phyloP scores from a whole-genome alignment of 2,329 filamentous ascomycete genomes.

The Pseudofabraea citricarpa region DNA sequence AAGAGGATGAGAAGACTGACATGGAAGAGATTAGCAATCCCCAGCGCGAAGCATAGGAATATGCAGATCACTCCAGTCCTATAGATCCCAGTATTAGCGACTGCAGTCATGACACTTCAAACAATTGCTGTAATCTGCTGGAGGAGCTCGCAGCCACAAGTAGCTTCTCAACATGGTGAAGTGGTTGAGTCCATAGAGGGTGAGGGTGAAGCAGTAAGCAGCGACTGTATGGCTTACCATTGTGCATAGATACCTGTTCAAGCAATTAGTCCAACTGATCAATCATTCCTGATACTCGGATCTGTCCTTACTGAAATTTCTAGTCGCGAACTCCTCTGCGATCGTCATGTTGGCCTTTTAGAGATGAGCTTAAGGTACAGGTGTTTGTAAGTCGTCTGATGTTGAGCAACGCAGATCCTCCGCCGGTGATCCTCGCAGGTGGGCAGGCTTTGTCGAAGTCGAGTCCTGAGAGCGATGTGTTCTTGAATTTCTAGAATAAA shows the following conservation, averaged over 20 bases:
- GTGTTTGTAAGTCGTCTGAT: not conserved
- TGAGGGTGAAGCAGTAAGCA: no score
- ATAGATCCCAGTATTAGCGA: constrained; percentile 8
- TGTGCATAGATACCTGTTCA: constrained; percentile 65
- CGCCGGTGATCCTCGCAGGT: not conserved
- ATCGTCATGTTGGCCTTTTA: constrained; percentile 55
- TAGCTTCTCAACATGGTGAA: no score
- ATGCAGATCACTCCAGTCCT: constrained; percentile 69
- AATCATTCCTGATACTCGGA: not conserved
- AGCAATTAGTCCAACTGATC: constrained; percentile 15
- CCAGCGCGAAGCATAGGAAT: constrained; percentile 65
- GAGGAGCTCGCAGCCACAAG: no score
- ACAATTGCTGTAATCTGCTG: constrained; percentile 5
- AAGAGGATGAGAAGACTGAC: constrained; percentile 39
- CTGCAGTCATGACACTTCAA: constrained; percentile 11
- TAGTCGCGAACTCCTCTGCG: constrained; percentile 66
- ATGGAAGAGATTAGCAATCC: constrained; percentile 64
- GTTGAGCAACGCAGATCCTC: not conserved
- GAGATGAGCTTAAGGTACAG: constrained; percentile 6
- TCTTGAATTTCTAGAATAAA: no score
- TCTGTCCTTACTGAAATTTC: constrained; percentile 65
- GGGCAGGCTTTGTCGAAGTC: no score
- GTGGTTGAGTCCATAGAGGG: no score
- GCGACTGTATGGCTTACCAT: no score
- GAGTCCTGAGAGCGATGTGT: no score